Evolutionary conservation across 192 early-diverging fungal species (phyloP).

Genomic region (Rhizophagus prolifer): DNA sequence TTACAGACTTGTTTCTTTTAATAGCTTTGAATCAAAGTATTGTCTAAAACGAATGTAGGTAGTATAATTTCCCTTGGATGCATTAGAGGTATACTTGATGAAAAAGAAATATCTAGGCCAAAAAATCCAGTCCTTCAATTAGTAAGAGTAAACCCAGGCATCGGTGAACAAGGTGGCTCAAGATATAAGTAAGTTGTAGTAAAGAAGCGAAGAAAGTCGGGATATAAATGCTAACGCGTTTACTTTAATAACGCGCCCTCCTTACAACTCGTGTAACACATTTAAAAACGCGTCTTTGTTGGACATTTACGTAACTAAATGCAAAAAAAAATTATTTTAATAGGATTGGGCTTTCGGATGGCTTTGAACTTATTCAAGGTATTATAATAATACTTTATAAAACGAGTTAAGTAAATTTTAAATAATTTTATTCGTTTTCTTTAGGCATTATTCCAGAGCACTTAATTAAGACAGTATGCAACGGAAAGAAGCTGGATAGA

Average conservation of each 20-base stretch:
- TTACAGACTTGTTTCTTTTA: no score
- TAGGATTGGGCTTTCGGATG: conserved; percentile 4
- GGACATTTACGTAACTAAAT: background rate
- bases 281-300: background rate
- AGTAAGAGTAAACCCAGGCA: background rate
- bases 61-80: background rate
- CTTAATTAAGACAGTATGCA: background rate
- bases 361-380: background rate
- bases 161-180: background rate
- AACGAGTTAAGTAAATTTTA: no score
- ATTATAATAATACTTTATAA: background rate
- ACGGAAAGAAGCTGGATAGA: background rate
- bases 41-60: background rate
- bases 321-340: background rate
- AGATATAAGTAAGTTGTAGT: background rate
- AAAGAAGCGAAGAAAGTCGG: background rate
- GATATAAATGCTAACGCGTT: background rate
- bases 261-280: background rate
- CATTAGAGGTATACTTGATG: background rate
- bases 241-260: background rate
- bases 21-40: no score
- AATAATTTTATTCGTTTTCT: background rate
- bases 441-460: background rate
- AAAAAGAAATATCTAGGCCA: background rate
- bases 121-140: background rate